These are phyloP conservation scores for Polygonum aviculare DNA, from an alignment of 148 eudicot species.

Conservation along the genomic window DNA sequence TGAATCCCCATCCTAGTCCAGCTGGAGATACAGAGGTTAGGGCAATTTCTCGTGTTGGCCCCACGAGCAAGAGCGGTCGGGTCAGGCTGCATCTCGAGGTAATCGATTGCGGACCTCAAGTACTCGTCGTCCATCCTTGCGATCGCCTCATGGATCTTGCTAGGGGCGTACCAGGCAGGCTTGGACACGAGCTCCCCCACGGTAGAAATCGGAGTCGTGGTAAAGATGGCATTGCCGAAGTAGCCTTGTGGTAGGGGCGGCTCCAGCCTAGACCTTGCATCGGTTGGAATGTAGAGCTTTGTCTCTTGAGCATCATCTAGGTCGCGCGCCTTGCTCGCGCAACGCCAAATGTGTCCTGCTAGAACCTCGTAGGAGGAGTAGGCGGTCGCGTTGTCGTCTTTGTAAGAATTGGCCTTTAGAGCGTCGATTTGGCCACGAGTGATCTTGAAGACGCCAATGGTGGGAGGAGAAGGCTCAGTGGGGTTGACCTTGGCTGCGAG, in stretches of 20 bases:
- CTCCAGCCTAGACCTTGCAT: constrained; percentile 17
- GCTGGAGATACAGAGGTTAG: constrained; percentile 7
- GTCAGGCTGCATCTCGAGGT: constrained; percentile 11
- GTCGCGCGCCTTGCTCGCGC: constrained; percentile 6
- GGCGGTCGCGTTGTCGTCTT: not conserved
- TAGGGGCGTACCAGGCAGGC: constrained; percentile 12
- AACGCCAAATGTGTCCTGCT: constrained; percentile 8
- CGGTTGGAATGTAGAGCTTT: not conserved
- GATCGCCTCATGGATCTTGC: constrained; percentile 14
- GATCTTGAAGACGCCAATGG: not conserved
- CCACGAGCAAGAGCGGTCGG: constrained; percentile 1
- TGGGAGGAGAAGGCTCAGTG: not conserved
- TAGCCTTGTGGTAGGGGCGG: constrained; percentile 15
- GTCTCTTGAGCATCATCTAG: constrained; percentile 13
- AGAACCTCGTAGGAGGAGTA: not conserved
- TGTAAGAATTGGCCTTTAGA: not conserved
- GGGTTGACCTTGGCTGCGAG: not conserved
- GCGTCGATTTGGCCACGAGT: constrained; percentile 6
- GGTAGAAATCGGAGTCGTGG: not conserved
- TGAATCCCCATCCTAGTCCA: constrained; percentile 10
- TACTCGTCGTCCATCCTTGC: constrained; percentile 15
- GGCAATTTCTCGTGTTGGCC: not conserved
- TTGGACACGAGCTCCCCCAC: constrained; percentile 7
- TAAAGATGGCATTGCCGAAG: constrained; percentile 19
- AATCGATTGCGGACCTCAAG: constrained; percentile 16